A percentile compares a stretch with the other conserved stretches of the same genome.
These are phyloP conservation scores for Cordyceps cateniannulata DNA, from an alignment of 2,329 filamentous ascomycete species.

Conservation along the genomic window DNA sequence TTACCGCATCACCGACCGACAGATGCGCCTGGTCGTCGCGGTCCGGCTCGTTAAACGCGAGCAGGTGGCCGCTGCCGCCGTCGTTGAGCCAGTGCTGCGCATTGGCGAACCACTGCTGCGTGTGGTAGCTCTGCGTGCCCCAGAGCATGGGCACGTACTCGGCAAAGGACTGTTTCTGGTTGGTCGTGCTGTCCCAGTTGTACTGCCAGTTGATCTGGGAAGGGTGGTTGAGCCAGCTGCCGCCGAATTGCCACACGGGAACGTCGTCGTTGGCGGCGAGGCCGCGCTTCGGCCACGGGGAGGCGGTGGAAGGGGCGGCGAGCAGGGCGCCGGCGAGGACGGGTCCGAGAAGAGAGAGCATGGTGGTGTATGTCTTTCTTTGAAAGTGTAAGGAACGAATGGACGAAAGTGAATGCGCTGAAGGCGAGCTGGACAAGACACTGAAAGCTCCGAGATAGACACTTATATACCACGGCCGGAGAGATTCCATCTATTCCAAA, in stretches of 20 bases:
- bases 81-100: slow-evolving; percentile 14
- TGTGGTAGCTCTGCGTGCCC: slow-evolving; percentile 16
- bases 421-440: background rate
- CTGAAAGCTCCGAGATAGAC: background rate
- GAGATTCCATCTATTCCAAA: background rate
- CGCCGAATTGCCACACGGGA: slow-evolving; percentile 18
- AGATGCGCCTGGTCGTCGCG: slow-evolving; percentile 19
- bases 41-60: slow-evolving; percentile 23
- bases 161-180: slow-evolving; percentile 16
- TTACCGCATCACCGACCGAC: slow-evolving; percentile 28
- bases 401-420: background rate
- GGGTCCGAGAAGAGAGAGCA: slow-evolving; percentile 45
- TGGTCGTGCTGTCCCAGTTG: slow-evolving; percentile 21
- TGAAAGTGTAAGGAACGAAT: slow-evolving; percentile 12
- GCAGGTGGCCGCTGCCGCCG: slow-evolving; percentile 17
- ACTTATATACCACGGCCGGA: background rate
- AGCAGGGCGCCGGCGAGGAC: slow-evolving; percentile 37
- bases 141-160: slow-evolving; percentile 23
- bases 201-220: slow-evolving; percentile 20
- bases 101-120: slow-evolving; percentile 15
- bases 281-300: slow-evolving; percentile 36
- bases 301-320: slow-evolving; percentile 19
- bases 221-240: slow-evolving; percentile 2
- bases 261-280: slow-evolving; percentile 36
- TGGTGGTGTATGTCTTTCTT: too few relatives aligned